Percentiles rank a stretch among this genome's conserved stretches.
Evolutionary conservation across 2,329 filamentous ascomycete genomes (phyloP).

Genomic region (Niveomyces coronatus): DNA sequence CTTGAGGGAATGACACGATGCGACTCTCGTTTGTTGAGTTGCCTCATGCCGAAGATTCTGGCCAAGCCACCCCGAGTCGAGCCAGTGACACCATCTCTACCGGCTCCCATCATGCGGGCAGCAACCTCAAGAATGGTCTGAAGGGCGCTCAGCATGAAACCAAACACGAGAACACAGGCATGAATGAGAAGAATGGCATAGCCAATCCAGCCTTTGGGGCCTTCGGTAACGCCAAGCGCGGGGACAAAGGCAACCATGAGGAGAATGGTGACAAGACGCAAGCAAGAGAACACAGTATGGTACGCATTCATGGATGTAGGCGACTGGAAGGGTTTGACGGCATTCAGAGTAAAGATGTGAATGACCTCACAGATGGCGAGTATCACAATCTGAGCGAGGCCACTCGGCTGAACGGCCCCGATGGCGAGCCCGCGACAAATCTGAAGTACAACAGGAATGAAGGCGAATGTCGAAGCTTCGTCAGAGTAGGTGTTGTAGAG

Average conservation of each 20-base stretch:
- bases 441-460: constrained; percentile 76
- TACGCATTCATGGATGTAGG: constrained; percentile 97
- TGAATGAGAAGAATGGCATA: constrained; percentile 86
- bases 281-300: constrained; percentile 70
- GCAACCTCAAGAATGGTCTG: constrained; percentile 86
- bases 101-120: constrained; percentile 72
- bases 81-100: constrained; percentile 59
- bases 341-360: constrained; percentile 73
- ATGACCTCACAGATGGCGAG: constrained; percentile 92
- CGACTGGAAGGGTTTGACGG: constrained; percentile 81
- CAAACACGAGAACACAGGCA: constrained; percentile 73
- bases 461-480: constrained; percentile 78
- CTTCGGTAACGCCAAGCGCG: constrained; percentile 65
- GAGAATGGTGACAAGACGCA: constrained; percentile 67
- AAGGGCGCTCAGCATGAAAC: constrained; percentile 84
- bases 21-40: constrained; percentile 64
- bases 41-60: constrained; percentile 86
- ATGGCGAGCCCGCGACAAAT: constrained; percentile 82
- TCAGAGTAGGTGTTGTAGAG: constrained; percentile 98
- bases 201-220: constrained; percentile 85
- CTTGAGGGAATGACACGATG: constrained; percentile 55
- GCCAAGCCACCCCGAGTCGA: constrained; percentile 72
- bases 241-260: constrained; percentile 79
- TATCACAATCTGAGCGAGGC: constrained; percentile 85
- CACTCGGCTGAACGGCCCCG: constrained; percentile 84